Evolutionary conservation across 2,329 filamentous ascomycete genomes (phyloP), one percentile per base, ranked within the genome.

Genomic region (Huntiella omanensis): DNA sequence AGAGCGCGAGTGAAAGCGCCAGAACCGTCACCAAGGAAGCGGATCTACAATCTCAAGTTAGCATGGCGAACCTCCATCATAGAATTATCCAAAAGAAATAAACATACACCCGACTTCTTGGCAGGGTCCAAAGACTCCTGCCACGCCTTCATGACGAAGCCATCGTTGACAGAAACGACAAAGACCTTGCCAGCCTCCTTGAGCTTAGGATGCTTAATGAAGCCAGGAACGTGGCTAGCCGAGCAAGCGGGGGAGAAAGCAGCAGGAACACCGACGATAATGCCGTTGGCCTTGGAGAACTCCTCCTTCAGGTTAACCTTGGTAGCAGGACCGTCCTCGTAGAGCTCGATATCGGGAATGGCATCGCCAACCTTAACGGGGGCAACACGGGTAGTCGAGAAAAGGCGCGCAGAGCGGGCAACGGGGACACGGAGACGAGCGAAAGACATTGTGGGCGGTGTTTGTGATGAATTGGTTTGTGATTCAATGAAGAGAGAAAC

Each of bases 141-240:
- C 86, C 87, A 95, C 4, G 86, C 87, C 63, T 92, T 92, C 73
- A 87, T 94, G 40, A 94, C 87, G 60, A 95, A 95, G 15, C 86
- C 75, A 60, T 96, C 88, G 60, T 96, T 96, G 59, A 95, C 87
- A 12, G 83, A 78, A 48, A 96, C 77, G 36, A 96, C 84, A 57
- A 92, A 93, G 40, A 94, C 83, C 56, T 81, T 70, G 42, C 86
- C 87, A 28, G 83, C 84, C 50, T 79, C 69, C 65, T 83, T 83
- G 55, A 92, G 70, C 60, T 79, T 76, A 47, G 79, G 71, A 59
- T 84, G 81, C 58, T 76, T 77, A 62, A 95, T 80, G 65, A 86
- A 96, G 47, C 83, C 82, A 1, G 88, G 88, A 40, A 96, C 70
- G 59, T 96, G 88, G 52, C 60, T 66, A 57, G 66, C 63, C 40